Evolutionary conservation across 1,284 basidiomycete genomes (phyloP).

Genomic region (Fereydounia khargensis): DNA sequence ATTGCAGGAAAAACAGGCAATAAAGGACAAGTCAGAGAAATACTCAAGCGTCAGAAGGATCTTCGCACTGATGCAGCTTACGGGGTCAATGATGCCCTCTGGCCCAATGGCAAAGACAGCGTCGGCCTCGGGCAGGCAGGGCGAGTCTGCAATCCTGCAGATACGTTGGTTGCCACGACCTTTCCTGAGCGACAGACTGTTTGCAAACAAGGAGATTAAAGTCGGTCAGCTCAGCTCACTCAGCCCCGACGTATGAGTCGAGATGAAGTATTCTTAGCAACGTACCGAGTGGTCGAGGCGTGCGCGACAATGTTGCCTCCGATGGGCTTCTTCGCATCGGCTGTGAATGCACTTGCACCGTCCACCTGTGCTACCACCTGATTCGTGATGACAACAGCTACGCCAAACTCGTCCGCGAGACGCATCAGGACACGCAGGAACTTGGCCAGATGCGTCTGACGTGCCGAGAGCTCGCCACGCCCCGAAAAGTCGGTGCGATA

Average conservation of each 20-base stretch:
- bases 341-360: constrained; percentile 57
- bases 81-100: constrained; percentile 58
- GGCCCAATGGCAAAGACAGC: constrained; percentile 82
- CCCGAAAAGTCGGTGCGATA: constrained; percentile 96
- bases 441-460: constrained; percentile 95
- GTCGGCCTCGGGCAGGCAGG: constrained; percentile 94
- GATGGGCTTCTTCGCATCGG: constrained; percentile 87
- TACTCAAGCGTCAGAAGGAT: neutral
- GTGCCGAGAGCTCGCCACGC: constrained; percentile 88
- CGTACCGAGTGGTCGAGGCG: constrained; percentile 56
- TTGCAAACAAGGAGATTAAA: constrained; percentile 60
- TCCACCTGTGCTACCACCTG: constrained; percentile 99
- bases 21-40: neutral
- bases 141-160: constrained; percentile 96
- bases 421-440: constrained; percentile 90
- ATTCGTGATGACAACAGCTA: constrained; percentile 95
- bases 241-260: no score
- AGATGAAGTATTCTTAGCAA: no score
- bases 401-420: constrained; percentile 95
- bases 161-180: constrained; percentile 87
- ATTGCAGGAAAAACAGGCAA: no score
- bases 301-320: constrained; percentile 58
- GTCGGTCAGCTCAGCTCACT: no score
- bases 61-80: constrained; percentile 1
- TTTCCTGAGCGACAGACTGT: constrained; percentile 87